Percentiles rank a stretch among this genome's conserved stretches.
phyloP scores from a whole-genome alignment of 2,329 filamentous ascomycete species.

The Proliferodiscus dingleyae region DNA sequence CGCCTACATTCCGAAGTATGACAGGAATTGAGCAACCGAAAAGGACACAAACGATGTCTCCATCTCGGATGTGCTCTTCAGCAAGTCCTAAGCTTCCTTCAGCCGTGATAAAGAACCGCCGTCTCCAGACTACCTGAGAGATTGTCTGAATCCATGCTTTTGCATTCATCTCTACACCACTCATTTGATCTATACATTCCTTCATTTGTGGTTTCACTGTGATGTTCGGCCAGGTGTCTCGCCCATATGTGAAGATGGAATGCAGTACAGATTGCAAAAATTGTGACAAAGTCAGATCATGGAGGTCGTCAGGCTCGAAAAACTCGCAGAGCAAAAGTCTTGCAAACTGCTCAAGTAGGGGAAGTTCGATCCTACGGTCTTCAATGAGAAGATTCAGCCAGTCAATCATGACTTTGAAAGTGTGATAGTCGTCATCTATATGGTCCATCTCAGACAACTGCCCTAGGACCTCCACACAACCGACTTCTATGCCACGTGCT shows the following conservation, averaged over 20 bases:
- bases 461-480: not conserved
- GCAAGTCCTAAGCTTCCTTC: slow-evolving; percentile 2
- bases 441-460: not conserved
- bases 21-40: slow-evolving; percentile 12
- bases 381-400: no score
- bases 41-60: slow-evolving; percentile 11
- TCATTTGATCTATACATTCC: not conserved
- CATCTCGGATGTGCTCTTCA: not conserved
- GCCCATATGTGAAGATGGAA: no score
- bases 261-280: no score
- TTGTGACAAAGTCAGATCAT: no score
- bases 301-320: no score
- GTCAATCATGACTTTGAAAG: no score
- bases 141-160: not conserved
- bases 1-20: slow-evolving; percentile 2
- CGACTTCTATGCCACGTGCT: not conserved
- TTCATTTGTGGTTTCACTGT: not conserved
- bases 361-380: no score
- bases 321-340: no score
- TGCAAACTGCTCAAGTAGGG: no score
- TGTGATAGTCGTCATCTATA: no score
- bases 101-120: slow-evolving; percentile 2
- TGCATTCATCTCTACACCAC: not conserved
- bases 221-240: no score
- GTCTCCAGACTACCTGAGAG: not conserved